Base-by-base conservation (phyloP, 495 filamentous ascomycete species). In the Zalerion maritima region DNA sequence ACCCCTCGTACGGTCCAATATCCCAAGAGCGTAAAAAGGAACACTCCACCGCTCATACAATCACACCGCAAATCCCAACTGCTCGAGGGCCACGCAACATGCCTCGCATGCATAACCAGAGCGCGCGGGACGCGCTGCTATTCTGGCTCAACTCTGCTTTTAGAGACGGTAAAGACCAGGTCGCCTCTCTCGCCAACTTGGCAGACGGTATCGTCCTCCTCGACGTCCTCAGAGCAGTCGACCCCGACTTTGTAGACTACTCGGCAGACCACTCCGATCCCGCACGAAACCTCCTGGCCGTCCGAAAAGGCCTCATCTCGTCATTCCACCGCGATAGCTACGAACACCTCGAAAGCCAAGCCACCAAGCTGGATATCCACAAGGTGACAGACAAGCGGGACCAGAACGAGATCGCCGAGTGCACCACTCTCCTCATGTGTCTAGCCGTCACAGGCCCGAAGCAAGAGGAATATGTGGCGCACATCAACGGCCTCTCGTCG, bases 151-250 rank as follows among this genome's bases (percentile, higher is more conserved):
- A 45, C 36, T 42, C 50, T 1, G n/a, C n/a, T n/a, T n/a, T 57
- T 57, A 36, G 43, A 51, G n/a, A n/a, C n/a, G n/a, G n/a, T n/a
- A n/a, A n/a, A n/a, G n/a, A n/a, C n/a, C n/a, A n/a, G n/a, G n/a
- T n/a, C n/a, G n/a, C n/a, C n/a, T n/a, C n/a, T n/a, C n/a, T n/a
- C 32, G 66, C 68, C 33, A 73, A 84, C 41, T 62, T 93, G 43
- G 73, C 67, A 30, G 78, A 91, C 50, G 85, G 82, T 26, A 63
- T 69, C 28, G 64, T 80, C 16, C 64, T 92, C 40, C 57, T 57
- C 30, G 52, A 59, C 34, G 54, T 69, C 26, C 58, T 69, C 69
- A 76, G 78, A 58, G 69, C 40, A 66, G 73, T 49, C 47, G 79
- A 43, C 38, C 38, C 53, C 39, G 43, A 57, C 15, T 66, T 62